A percentile compares a stretch with the other conserved stretches of the same genome.
Evolutionary conservation across 208 protist species (phyloP).

Genomic region (Dictyostelium gargantuum): DNA sequence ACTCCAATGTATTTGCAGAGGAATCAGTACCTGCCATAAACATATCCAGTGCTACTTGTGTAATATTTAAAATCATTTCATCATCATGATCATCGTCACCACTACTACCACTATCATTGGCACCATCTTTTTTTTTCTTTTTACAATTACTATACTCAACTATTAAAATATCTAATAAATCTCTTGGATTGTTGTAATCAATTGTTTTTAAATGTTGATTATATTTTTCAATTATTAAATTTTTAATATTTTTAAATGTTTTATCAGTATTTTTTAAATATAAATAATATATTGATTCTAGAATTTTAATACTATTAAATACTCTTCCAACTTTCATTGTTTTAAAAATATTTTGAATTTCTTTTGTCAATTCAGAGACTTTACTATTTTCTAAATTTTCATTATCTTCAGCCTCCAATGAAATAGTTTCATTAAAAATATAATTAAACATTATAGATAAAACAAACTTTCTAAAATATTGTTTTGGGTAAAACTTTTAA

Average conservation of each 20-base stretch:
- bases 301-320: neutral
- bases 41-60: neutral
- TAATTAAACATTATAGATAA: conserved; percentile 14
- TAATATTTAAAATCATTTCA: neutral
- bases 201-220: neutral
- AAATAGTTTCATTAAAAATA: neutral
- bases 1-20: neutral
- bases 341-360: neutral
- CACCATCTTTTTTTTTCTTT: no score
- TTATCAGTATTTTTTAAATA: neutral
- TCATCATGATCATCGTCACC: neutral
- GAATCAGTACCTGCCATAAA: neutral
- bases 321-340: neutral
- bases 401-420: neutral
- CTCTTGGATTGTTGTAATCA: neutral
- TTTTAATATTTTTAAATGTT: neutral
- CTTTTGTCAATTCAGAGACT: neutral
- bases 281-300: neutral
- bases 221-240: neutral
- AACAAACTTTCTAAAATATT: neutral
- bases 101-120: no score
- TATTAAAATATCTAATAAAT: conserved; percentile 3
- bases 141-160: no score
- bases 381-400: neutral
- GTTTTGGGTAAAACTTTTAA: neutral